Evolutionary conservation across 208 protist species (phyloP).

Genomic region (Acanthamoeba divionensis): DNA sequence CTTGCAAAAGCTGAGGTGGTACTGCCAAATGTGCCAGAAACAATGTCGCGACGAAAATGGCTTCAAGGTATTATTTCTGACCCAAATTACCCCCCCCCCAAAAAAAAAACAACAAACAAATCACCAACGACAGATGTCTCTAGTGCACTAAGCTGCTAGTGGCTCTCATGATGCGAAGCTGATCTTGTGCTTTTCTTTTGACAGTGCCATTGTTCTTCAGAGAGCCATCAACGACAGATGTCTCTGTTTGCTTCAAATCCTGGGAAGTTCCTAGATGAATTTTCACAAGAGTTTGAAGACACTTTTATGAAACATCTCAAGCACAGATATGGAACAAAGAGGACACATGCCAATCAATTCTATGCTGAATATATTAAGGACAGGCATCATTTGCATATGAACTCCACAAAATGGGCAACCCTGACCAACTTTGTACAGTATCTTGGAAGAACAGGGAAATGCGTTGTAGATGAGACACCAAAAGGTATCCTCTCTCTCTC

Average conservation of each 20-base stretch:
- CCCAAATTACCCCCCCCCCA: too few species aligned
- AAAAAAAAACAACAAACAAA: too few species aligned
- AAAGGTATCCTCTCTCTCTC: constrained; percentile 63
- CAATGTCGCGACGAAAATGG: constrained; percentile 83
- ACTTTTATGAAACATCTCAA: constrained; percentile 76
- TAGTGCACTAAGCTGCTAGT: too few species aligned
- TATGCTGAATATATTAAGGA: constrained; percentile 88
- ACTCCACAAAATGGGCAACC: constrained; percentile 79
- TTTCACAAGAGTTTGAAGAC: constrained; percentile 82
- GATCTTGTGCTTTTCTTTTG: neutral
- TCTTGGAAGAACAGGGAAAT: constrained; percentile 77
- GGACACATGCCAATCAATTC: constrained; percentile 79
- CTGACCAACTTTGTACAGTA: constrained; percentile 86
- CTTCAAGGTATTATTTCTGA: constrained; percentile 82
- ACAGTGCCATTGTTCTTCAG: constrained; percentile 83
- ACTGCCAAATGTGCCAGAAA: constrained; percentile 91
- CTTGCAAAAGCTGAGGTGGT: constrained; percentile 87
- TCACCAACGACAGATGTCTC: too few species aligned
- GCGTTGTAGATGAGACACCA: constrained; percentile 81
- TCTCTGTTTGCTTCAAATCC: constrained; percentile 76
- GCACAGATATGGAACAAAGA: constrained; percentile 60
- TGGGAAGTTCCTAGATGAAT: constrained; percentile 75
- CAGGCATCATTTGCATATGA: constrained; percentile 85
- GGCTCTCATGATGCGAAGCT: too few species aligned
- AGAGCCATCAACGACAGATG: constrained; percentile 86